Percentiles rank a stretch among this genome's conserved stretches.
Conservation (phyloP, 2,329 filamentous ascomycete genomes). For the Albifimbria verrucaria region DNA sequence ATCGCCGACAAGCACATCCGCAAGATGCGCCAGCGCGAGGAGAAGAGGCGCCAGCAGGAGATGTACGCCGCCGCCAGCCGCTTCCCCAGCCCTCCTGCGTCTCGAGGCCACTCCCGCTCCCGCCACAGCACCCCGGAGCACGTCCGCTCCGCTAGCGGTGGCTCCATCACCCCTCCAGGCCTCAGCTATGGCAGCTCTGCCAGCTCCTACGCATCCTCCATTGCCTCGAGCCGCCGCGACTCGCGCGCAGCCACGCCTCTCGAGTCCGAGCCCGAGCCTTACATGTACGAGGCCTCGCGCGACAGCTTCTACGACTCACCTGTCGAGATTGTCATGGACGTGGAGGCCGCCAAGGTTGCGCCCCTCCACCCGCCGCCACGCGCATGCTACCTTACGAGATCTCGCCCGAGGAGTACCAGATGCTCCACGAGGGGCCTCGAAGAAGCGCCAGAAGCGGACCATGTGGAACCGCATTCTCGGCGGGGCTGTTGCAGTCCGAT, state of each 20-base stretch:
- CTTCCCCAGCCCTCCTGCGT: constrained; percentile 45
- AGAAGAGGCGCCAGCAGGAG: constrained; percentile 39
- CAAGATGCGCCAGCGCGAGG: constrained; percentile 47
- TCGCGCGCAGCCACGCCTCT: constrained; percentile 52
- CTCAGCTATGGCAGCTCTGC: constrained; percentile 47
- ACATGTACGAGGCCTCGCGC: constrained; percentile 33
- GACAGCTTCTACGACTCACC: constrained; percentile 48
- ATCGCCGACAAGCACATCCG: constrained; percentile 49
- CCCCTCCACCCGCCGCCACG: constrained; percentile 19
- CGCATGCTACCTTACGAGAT: constrained; percentile 54
- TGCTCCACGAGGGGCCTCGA: constrained; percentile 43
- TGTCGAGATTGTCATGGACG: constrained; percentile 41
- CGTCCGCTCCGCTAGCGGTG: constrained; percentile 32
- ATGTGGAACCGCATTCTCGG: constrained; percentile 54
- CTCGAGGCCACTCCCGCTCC: constrained; percentile 40
- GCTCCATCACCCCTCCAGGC: constrained; percentile 41
- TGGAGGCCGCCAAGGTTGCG: constrained; percentile 36
- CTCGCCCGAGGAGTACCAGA: constrained; percentile 47
- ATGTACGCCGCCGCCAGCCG: constrained; percentile 30
- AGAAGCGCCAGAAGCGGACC: constrained; percentile 49
- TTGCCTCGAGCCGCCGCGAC: constrained; percentile 45
- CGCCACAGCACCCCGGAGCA: constrained; percentile 38
- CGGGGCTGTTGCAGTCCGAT: constrained; percentile 26
- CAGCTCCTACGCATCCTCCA: constrained; percentile 47
- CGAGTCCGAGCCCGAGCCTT: constrained; percentile 41